A percentile compares a stretch with the other conserved stretches of the same genome.
phyloP scores from a whole-genome alignment of 805 yeast species.

The Candida sithepensis region DNA sequence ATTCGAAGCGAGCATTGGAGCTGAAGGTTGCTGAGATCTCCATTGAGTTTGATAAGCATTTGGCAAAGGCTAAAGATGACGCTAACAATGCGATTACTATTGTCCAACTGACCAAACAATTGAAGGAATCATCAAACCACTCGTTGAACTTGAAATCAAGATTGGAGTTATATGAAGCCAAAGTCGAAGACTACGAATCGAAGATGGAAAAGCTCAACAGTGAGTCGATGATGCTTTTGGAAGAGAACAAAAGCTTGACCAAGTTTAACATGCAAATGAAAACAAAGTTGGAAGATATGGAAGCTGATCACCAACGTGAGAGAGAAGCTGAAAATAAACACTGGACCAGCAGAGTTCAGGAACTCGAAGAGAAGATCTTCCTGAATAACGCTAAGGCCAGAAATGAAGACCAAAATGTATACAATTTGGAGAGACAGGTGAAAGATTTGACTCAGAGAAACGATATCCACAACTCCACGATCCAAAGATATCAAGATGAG shows the following conservation, averaged over 20 bases:
- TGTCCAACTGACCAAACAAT: constrained; percentile 31
- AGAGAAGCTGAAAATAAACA: constrained; percentile 46
- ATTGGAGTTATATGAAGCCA: constrained; percentile 20
- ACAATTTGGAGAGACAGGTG: constrained; percentile 48
- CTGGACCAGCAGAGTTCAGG: constrained; percentile 56
- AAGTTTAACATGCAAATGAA: constrained; percentile 51
- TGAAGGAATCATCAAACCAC: constrained; percentile 32
- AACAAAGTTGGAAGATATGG: constrained; percentile 41
- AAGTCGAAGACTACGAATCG: constrained; percentile 23
- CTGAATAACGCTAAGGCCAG: constrained; percentile 43
- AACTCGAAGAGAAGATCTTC: constrained; percentile 49
- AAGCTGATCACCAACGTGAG: constrained; percentile 49
- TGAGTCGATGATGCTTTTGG: constrained; percentile 52
- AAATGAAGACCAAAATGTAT: constrained; percentile 49
- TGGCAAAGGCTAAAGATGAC: constrained; percentile 29
- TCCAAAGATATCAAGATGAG: constrained; percentile 55
- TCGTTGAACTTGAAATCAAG: constrained; percentile 29
- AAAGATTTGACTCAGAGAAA: constrained; percentile 51
- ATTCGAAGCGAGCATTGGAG: constrained; percentile 47
- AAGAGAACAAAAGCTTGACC: constrained; percentile 64
- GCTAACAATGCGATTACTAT: constrained; percentile 29
- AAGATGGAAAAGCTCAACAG: constrained; percentile 40
- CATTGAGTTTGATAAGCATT: constrained; percentile 36
- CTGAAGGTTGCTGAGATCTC: constrained; percentile 38
- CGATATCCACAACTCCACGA: constrained; percentile 47